A percentile compares a stretch with the other conserved stretches of the same genome.
Conservation (phyloP, 192 early-diverging fungal species). For the Coemansia sp. region DNA sequence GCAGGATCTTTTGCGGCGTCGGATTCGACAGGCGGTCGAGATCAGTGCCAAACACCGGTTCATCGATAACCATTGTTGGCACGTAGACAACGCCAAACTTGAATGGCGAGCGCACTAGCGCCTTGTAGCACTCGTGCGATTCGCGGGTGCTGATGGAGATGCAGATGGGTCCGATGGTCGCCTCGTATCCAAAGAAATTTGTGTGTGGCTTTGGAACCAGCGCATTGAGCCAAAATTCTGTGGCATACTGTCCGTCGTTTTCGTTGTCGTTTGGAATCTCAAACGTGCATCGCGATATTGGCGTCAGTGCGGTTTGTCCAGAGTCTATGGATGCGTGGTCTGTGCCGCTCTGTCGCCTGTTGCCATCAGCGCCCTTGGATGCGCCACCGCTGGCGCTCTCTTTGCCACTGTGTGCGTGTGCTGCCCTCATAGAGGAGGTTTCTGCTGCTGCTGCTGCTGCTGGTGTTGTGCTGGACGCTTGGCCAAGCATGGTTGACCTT, state of each 20-base stretch:
- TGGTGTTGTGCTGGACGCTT: neutral
- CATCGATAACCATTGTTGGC: slow-evolving; percentile 47
- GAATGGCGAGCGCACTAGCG: slow-evolving; percentile 50
- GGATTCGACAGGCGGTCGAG: slow-evolving; percentile 50
- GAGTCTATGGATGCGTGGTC: slow-evolving; percentile 19
- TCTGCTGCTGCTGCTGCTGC: slow-evolving; percentile 2
- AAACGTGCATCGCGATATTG: slow-evolving; percentile 24
- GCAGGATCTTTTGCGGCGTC: slow-evolving; percentile 51
- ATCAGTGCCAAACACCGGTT: slow-evolving; percentile 47
- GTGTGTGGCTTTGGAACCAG: slow-evolving; percentile 55
- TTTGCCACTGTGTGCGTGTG: neutral
- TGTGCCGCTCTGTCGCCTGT: neutral
- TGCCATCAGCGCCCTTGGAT: slow-evolving; percentile 1
- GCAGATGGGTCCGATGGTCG: slow-evolving; percentile 50
- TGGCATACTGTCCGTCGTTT: slow-evolving; percentile 49
- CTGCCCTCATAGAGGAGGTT: neutral
- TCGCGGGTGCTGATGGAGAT: slow-evolving; percentile 52
- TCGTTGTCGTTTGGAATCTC: slow-evolving; percentile 55
- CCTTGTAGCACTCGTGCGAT: slow-evolving; percentile 56
- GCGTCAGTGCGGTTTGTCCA: slow-evolving; percentile 11
- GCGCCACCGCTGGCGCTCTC: slow-evolving; percentile 12
- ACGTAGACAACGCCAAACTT: slow-evolving; percentile 52
- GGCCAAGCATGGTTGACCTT: slow-evolving; percentile 18
- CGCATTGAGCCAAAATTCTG: slow-evolving; percentile 56
- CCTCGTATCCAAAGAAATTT: slow-evolving; percentile 55